Evolutionary conservation across 2,329 filamentous ascomycete species (phyloP), one percentile per base, ranked within the genome.

Genomic region (Magnaporthiopsis incrustans): DNA sequence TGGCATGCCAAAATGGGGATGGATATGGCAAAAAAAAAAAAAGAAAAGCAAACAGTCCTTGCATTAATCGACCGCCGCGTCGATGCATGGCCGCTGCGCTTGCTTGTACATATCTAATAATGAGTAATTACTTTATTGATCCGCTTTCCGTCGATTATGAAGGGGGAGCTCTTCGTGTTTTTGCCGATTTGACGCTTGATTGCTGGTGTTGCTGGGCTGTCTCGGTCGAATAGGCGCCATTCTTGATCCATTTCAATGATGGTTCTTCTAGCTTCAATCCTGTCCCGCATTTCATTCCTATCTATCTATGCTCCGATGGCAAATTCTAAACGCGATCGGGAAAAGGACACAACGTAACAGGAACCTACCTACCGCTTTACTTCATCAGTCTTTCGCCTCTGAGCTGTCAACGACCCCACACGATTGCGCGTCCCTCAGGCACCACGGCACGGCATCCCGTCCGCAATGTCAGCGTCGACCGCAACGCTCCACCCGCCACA

Each of bases 401-500:
- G 33, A 35, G 33, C 33, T 11, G 11, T 35, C 33, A 14, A 4
- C 33, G 14, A 35, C 11, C 11, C 33, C 33, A 6, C 32, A 33
- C 38, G 14, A 15, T 38, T 38, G 35, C n/a, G n/a, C n/a, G n/a
- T n/a, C n/a, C n/a, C n/a, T n/a, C n/a, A n/a, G n/a, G n/a, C n/a
- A n/a, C n/a, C n/a, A n/a, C 32, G 4, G 35, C 35, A 38, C 35
- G 35, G 12, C 32, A 11, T 12, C 3, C 14, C 35, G 5, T 5
- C 35, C 44, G 44, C 44, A 14, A 53, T 53, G 44, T 25, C 44
- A 11, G 44, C 77, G 76, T 71, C 78, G 27, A 73, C 77, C 44
- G 70, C 77, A 64, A 72, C 73, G 38, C 75, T 85, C 22, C 74
- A 83, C 66, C 79, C 77, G 11, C 73, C 67, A 56, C 67, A 58